A percentile compares a stretch with the other conserved stretches of the same genome.
Conservation (phyloP, 78 protist species). For the Paratrimastix pyriformis region DNA sequence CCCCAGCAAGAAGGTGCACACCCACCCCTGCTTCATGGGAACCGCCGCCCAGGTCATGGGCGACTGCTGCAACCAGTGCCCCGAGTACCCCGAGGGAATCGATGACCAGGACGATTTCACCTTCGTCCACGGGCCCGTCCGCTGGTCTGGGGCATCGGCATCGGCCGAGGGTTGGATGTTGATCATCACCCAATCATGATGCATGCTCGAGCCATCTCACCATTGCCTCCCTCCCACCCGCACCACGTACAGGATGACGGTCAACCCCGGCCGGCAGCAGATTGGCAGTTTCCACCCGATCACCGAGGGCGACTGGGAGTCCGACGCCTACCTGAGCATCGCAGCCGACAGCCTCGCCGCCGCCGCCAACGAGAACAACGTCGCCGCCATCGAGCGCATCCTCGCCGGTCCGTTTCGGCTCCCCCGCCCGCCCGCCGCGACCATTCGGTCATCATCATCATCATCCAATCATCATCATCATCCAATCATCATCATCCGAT, state of each 20-base stretch:
- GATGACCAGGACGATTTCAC: not conserved
- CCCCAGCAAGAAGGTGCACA: constrained; percentile 14
- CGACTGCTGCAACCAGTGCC: constrained; percentile 22
- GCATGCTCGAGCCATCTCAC: too few species aligned
- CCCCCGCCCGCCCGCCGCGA: too few species aligned
- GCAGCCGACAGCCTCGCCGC: too few species aligned
- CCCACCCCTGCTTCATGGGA: constrained; percentile 34
- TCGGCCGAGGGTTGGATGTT: not conserved
- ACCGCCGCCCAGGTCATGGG: not conserved
- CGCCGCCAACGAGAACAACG: too few species aligned
- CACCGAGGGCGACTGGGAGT: constrained; percentile 20
- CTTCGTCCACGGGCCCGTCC: not conserved
- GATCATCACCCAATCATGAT: not conserved
- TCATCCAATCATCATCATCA: too few species aligned
- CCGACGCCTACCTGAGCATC: too few species aligned
- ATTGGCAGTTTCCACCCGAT: constrained; percentile 35
- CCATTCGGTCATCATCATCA: too few species aligned
- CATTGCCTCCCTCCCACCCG: too few species aligned
- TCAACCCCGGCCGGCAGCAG: too few species aligned
- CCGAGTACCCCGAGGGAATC: not conserved
- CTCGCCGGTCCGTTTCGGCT: too few species aligned
- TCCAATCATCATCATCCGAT: too few species aligned
- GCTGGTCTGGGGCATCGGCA: not conserved
- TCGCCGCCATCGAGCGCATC: too few species aligned
- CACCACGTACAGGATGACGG: not conserved